Percentiles rank a stretch among this genome's conserved stretches.
These are phyloP conservation scores for Spathaspora hagerdaliae DNA, from an alignment of 805 yeast species.

Conservation along the genomic window DNA sequence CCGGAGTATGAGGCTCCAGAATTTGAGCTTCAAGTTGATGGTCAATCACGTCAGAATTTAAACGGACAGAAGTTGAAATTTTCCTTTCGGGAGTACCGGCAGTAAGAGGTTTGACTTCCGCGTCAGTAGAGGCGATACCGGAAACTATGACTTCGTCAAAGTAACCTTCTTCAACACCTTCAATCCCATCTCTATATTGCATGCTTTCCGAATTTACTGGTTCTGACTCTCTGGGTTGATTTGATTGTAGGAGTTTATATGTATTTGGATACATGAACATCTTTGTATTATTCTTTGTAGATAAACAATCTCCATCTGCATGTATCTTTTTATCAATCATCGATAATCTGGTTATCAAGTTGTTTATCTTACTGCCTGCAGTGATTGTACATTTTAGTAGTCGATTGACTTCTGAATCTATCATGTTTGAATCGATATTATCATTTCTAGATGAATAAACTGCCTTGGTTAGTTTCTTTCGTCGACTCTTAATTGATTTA, in stretches of 20 bases:
- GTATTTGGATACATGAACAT: conserved; percentile 10
- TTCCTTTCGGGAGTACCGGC: no score
- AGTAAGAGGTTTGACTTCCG: not conserved
- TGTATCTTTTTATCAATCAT: conserved; percentile 9
- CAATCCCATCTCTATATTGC: not conserved
- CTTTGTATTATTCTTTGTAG: not conserved
- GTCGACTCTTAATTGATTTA: conserved; percentile 10
- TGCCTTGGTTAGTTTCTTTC: conserved; percentile 9
- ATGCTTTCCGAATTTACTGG: not conserved
- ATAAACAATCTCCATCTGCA: not conserved
- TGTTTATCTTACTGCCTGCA: conserved; percentile 11
- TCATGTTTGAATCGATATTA: conserved; percentile 9
- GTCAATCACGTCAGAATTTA: not conserved
- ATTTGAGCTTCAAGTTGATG: not conserved
- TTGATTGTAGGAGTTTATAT: conserved; percentile 5
- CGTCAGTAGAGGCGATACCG: not conserved
- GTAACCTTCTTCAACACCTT: not conserved
- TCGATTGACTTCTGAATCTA: conserved; percentile 6
- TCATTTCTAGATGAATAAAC: conserved; percentile 2
- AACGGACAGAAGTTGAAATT: no score
- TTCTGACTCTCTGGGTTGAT: not conserved
- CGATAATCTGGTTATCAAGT: conserved; percentile 9
- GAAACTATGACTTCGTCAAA: not conserved
- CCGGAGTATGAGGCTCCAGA: not conserved
- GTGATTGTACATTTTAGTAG: conserved; percentile 10